Evolutionary conservation across 1,139 yeast species (phyloP).

Genomic region (Pneumocystis carinii): DNA sequence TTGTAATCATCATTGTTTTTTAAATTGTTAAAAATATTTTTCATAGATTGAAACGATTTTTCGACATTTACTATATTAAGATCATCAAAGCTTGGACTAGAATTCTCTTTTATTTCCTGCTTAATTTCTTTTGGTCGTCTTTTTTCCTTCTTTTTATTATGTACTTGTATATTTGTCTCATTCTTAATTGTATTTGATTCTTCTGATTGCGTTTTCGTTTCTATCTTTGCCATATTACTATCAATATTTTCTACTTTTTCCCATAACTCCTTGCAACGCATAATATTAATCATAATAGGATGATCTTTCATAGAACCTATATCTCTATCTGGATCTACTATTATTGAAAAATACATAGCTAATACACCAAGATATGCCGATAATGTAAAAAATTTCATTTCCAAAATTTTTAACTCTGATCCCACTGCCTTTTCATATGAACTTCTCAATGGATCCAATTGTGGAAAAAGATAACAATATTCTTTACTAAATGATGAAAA

Average conservation of each 20-base stretch:
- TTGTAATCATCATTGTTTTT: conserved; percentile 19
- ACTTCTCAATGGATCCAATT: conserved; percentile 33
- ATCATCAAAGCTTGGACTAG: not conserved
- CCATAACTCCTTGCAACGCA: conserved; percentile 13
- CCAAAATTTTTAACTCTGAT: conserved; percentile 5
- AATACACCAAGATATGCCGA: conserved; percentile 64
- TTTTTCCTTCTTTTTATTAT: not conserved
- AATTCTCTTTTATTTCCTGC: not conserved
- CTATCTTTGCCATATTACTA: conserved; percentile 1
- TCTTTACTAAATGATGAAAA: conserved; percentile 65
- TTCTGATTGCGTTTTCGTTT: not conserved
- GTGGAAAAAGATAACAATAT: conserved; percentile 24
- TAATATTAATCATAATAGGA: conserved; percentile 10
- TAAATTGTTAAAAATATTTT: conserved; percentile 11
- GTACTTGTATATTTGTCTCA: not conserved
- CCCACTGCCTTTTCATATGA: conserved; percentile 15
- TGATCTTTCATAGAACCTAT: conserved; percentile 68
- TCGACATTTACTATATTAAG: not conserved
- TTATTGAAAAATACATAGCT: conserved; percentile 58
- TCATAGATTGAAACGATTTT: not conserved
- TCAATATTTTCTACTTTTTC: conserved; percentile 3
- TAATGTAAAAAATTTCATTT: conserved; percentile 45
- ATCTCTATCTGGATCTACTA: conserved; percentile 41
- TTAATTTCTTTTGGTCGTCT: not conserved
- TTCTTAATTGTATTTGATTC: not conserved